phyloP scores from a whole-genome alignment of 2,329 filamentous ascomycete species.

The Penicillium sclerotiorum region DNA sequence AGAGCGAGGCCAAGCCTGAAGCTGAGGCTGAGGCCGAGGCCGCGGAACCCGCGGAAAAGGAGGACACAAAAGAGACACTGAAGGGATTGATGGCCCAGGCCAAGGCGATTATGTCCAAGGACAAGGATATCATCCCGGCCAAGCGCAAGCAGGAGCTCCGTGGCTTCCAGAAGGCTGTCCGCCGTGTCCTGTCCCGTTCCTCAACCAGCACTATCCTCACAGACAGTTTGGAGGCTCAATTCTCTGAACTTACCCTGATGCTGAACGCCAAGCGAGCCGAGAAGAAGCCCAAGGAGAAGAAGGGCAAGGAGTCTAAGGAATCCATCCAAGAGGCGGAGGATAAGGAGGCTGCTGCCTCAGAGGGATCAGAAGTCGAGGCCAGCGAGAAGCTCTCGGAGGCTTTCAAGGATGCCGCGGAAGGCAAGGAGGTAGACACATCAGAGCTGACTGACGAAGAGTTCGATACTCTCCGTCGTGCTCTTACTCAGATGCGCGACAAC shows the following conservation, averaged over 20 bases:
- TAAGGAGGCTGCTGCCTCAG: constrained; percentile 14
- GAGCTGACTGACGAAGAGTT: constrained; percentile 54
- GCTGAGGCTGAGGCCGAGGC: constrained; percentile 28
- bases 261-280: constrained; percentile 46
- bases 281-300: constrained; percentile 24
- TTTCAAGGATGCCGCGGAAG: constrained; percentile 34
- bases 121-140: constrained; percentile 59
- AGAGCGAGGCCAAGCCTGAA: constrained; percentile 18
- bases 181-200: constrained; percentile 63
- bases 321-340: constrained; percentile 13
- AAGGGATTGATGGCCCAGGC: constrained; percentile 59
- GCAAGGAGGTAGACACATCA: constrained; percentile 42
- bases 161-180: constrained; percentile 67
- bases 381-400: constrained; percentile 37
- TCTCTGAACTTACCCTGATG: constrained; percentile 54
- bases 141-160: constrained; percentile 77
- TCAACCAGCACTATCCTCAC: constrained; percentile 46
- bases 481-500: constrained; percentile 71
- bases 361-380: constrained; percentile 22
- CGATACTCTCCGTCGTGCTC: constrained; percentile 55
- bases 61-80: constrained; percentile 52
- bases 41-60: constrained; percentile 28
- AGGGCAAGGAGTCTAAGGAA: constrained; percentile 20
- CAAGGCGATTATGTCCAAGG: constrained; percentile 60
- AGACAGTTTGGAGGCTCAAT: constrained; percentile 57